phyloP scores from a whole-genome alignment of 495 filamentous ascomycete genomes.

The Bombardia bombarda region DNA sequence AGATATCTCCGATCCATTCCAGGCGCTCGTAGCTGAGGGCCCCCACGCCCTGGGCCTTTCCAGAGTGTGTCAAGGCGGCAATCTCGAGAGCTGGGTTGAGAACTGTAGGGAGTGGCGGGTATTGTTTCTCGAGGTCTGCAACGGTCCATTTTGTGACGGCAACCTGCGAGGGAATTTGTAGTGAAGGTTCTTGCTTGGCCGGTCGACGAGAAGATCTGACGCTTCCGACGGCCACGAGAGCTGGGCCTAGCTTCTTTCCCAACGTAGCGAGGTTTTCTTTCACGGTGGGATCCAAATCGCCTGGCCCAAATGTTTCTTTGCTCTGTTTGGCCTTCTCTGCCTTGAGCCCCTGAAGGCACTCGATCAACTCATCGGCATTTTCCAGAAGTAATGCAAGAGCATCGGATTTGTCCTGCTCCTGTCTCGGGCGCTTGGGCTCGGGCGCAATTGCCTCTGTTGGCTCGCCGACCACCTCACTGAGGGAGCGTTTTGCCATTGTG shows the following conservation, averaged over 20 bases:
- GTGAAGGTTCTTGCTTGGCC: neutral
- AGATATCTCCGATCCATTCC: conserved; percentile 71
- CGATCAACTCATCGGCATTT: conserved; percentile 24
- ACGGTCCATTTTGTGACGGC: conserved; percentile 32
- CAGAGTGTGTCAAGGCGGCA: conserved; percentile 62
- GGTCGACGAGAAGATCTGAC: too few species aligned
- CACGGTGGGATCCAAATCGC: neutral
- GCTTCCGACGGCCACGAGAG: conserved; percentile 1
- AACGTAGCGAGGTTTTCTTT: conserved; percentile 3
- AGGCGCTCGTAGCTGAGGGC: conserved; percentile 57
- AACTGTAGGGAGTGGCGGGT: conserved; percentile 54
- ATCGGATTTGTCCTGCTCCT: neutral
- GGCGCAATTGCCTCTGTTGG: neutral
- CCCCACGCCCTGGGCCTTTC: conserved; percentile 23
- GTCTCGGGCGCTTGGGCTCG: conserved; percentile 10
- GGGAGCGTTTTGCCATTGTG: conserved; percentile 14
- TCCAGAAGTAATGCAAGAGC: conserved; percentile 14
- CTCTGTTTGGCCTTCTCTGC: conserved; percentile 2
- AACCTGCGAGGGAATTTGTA: conserved; percentile 4
- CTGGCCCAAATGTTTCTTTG: neutral
- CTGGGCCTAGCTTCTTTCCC: conserved; percentile 9
- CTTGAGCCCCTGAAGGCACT: conserved; percentile 5
- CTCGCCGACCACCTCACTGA: conserved; percentile 2
- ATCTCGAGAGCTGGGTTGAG: conserved; percentile 46
- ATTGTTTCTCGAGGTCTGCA: conserved; percentile 23